Percentiles rank a stretch among this genome's conserved stretches.
Evolutionary conservation across 768 basidiomycete genomes (phyloP).

Genomic region (Mycena alexandri): DNA sequence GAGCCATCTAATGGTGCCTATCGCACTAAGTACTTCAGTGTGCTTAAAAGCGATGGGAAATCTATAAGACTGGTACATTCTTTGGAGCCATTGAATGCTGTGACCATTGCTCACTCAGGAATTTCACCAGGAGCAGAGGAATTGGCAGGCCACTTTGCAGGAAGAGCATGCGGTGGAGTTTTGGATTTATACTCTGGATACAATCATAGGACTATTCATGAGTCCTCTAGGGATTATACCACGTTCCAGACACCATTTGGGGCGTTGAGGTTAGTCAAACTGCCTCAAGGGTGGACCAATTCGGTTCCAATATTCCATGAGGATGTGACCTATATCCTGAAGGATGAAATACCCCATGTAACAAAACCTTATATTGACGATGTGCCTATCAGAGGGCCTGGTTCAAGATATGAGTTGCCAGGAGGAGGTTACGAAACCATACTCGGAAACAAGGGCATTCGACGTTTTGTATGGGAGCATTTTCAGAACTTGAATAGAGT

Average conservation of each 20-base stretch:
- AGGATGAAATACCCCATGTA: slow-evolving; percentile 7
- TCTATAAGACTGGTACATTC: background rate
- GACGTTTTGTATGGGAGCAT: too few relatives aligned
- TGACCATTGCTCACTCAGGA: too few relatives aligned
- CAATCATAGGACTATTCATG: too few relatives aligned
- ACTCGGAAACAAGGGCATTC: background rate
- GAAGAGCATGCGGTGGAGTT: too few relatives aligned
- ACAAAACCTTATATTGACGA: slow-evolving; percentile 2
- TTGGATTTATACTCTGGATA: too few relatives aligned
- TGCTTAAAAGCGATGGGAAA: slow-evolving; percentile 38
- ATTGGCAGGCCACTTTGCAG: too few relatives aligned
- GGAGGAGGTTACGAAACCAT: background rate
- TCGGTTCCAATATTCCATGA: too few relatives aligned
- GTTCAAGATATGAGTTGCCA: background rate
- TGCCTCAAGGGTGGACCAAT: too few relatives aligned
- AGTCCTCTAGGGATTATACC: too few relatives aligned
- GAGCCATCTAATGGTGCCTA: slow-evolving; percentile 35
- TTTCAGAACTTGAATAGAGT: slow-evolving; percentile 8
- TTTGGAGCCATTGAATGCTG: background rate
- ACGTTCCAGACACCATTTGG: too few relatives aligned
- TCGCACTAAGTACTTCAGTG: slow-evolving; percentile 47
- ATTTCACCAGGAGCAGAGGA: too few relatives aligned
- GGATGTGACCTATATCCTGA: slow-evolving; percentile 1
- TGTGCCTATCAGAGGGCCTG: slow-evolving; percentile 3
- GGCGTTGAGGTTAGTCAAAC: too few relatives aligned